Conservation (phyloP, 2,329 filamentous ascomycete species). For the Dichotomopilus funicola region DNA sequence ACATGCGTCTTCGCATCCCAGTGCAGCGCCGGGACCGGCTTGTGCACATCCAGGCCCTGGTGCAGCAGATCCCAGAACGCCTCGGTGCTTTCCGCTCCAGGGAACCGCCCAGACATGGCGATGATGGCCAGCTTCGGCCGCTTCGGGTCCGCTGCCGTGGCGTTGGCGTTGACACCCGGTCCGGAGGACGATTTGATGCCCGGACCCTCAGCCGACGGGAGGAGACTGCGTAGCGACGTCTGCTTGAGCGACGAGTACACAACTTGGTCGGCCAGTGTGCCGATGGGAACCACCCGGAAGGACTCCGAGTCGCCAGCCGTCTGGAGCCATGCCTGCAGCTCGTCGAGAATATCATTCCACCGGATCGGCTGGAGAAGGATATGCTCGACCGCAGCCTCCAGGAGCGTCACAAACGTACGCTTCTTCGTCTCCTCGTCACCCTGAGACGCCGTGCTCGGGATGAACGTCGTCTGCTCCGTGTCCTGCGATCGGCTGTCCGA, state of each 20-base stretch:
- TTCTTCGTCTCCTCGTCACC: background rate
- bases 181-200: background rate
- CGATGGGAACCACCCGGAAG: background rate
- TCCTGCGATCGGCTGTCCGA: background rate
- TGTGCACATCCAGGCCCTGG: slow-evolving; percentile 60
- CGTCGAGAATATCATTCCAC: background rate
- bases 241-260: background rate
- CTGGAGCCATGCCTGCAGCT: background rate
- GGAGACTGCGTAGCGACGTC: background rate
- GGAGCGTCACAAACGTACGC: background rate
- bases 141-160: background rate
- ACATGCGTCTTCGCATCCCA: slow-evolving; percentile 63
- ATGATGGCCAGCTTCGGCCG: slow-evolving; percentile 52
- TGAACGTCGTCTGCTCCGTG: background rate
- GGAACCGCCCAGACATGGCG: slow-evolving; percentile 60
- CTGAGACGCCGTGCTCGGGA: background rate
- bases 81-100: slow-evolving; percentile 50
- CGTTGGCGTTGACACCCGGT: background rate
- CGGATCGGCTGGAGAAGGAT: background rate
- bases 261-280: background rate
- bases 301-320: background rate
- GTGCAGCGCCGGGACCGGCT: slow-evolving; percentile 55
- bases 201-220: background rate
- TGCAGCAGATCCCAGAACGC: slow-evolving; percentile 62
- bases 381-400: background rate